Percentiles rank a stretch among this genome's conserved stretches.
Evolutionary conservation across 1,284 basidiomycete species (phyloP).

Genomic region (Leccinum holopus): DNA sequence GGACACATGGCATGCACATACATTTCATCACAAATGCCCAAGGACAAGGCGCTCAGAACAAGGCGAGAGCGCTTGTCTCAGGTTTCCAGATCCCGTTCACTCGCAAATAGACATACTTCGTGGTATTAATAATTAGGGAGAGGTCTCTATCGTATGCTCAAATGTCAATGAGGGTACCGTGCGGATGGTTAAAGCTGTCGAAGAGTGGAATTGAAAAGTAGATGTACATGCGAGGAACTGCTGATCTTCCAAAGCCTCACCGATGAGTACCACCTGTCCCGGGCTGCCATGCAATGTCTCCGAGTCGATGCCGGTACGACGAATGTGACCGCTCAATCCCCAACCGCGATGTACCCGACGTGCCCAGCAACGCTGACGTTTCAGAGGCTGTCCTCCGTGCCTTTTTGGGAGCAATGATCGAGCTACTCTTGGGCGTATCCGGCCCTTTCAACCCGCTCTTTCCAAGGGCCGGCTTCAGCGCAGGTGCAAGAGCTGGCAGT

Average conservation of each 20-base stretch:
- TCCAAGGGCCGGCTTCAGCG: conserved; percentile 49
- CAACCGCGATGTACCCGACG: conserved; percentile 24
- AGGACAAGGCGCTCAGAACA: conserved; percentile 84
- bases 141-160: conserved; percentile 24
- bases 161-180: conserved; percentile 23
- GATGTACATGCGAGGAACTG: conserved; percentile 7
- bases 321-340: conserved; percentile 31
- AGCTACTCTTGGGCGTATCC: conserved; percentile 41
- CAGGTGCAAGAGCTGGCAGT: conserved; percentile 68
- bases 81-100: conserved; percentile 88
- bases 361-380: conserved; percentile 42
- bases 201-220: conserved; percentile 18
- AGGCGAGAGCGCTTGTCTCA: conserved; percentile 79
- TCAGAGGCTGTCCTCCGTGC: conserved; percentile 70
- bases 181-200: conserved; percentile 12
- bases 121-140: conserved; percentile 26
- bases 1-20: conserved; percentile 84
- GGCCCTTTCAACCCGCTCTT: conserved; percentile 36
- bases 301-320: conserved; percentile 44
- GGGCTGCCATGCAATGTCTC: conserved; percentile 52
- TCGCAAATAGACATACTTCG: conserved; percentile 34
- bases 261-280: conserved; percentile 17
- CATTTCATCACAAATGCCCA: conserved; percentile 86
- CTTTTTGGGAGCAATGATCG: conserved; percentile 62
- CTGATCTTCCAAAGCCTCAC: conserved; percentile 10